Evolutionary conservation across 2,329 filamentous ascomycete species (phyloP), one percentile per base, ranked within the genome.

Genomic region (Fusarium devonianum): DNA sequence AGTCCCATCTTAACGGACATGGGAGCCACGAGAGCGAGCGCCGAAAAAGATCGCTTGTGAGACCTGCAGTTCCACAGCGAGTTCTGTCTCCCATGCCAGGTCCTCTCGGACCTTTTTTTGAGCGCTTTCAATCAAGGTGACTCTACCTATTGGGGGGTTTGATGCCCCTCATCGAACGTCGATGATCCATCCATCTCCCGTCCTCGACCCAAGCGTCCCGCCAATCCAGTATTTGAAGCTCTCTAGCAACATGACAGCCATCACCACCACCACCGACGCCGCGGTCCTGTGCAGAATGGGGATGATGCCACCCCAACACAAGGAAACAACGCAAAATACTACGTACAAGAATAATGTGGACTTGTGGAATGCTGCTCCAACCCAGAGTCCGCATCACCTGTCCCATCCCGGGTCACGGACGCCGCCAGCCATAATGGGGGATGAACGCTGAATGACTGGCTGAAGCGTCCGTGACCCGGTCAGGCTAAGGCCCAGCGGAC

Each of bases 1-100:
- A 54, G 35, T 33, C 37, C n/a, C 45, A 46, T 50, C 44, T 60
- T 42, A 26, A 55, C 47, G 22, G 50, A 47, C 62, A 65, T 65
- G 62, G 62, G 58, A 65, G 60, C 62, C 62, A 65, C 60, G 62
- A 65, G 62, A 52, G 44, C 36, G 43, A 53, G 33, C 44, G 37
- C 40, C 50, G 43, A 38, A 48, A 53, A 33, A 52, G 49, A 54
- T 56, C 42, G 43, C 55, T 55, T 56, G 46, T 60, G 33, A 53
- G 48, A 60, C 56, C 18, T 60, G 40, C 40, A 33, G 34, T 51
- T 47, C 52, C 34, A 28, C 36, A 36, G 25, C 29, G 18, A 17
- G 34, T 40, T 35, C 16, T 19, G 36, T 39, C 35, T 25, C 29
- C 14, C 36, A 38, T 37, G 21, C 46, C 38, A 59, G 45, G 41